Evolutionary conservation across 352 stramenopile genomes (phyloP).

Genomic region (Pythium dissimile): DNA sequence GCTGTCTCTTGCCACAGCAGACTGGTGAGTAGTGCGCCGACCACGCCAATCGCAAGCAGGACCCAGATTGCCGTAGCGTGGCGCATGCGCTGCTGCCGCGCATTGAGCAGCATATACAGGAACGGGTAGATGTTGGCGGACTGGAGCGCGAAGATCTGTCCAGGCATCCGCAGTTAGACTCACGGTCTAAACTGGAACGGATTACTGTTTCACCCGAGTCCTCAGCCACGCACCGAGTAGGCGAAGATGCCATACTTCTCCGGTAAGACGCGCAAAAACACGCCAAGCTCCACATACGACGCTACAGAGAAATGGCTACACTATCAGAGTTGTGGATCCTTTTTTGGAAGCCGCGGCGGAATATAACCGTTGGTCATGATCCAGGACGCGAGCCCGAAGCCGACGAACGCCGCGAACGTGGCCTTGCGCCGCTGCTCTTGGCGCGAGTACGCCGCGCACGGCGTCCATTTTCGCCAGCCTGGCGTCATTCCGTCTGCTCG

Average conservation of each 20-base stretch:
- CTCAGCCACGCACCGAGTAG: constrained; percentile 41
- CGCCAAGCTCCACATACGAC: constrained; percentile 55
- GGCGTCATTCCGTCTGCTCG: background rate
- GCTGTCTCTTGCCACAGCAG: constrained; percentile 49
- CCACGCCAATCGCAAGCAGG: constrained; percentile 41
- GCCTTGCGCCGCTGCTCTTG: constrained; percentile 6
- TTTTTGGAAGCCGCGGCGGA: no score
- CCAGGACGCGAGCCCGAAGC: constrained; percentile 59
- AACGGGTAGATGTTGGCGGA: constrained; percentile 69
- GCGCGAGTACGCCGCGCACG: background rate
- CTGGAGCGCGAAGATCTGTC: constrained; percentile 62
- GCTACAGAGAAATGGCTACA: constrained; percentile 12
- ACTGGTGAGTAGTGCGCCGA: constrained; percentile 54
- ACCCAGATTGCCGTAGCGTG: constrained; percentile 53
- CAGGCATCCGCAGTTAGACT: no score
- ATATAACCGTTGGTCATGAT: constrained; percentile 57
- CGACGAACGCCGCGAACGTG: constrained; percentile 51
- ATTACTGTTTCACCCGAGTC: background rate
- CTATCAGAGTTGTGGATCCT: background rate
- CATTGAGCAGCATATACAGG: constrained; percentile 65
- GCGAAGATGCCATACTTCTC: constrained; percentile 68
- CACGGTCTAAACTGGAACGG: background rate
- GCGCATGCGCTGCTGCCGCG: constrained; percentile 34
- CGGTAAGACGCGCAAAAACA: constrained; percentile 51
- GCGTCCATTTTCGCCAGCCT: background rate